Base-by-base conservation (phyloP, 208 protist species). In the Giardia muris region DNA sequence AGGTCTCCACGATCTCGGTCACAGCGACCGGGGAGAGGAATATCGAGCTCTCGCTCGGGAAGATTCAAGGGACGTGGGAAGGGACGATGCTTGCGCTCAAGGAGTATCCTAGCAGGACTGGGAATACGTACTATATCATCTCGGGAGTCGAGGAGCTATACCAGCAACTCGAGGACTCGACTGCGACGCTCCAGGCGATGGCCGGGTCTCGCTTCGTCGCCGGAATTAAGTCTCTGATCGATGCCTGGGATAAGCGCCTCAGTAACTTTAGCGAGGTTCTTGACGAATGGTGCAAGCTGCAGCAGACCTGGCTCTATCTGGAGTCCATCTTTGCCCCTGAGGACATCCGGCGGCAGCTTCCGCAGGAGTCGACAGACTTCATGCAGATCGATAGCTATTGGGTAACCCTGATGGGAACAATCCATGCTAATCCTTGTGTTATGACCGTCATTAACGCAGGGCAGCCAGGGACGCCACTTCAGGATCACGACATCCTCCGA, bases 261-360 rank as follows among this genome's bases (percentile, higher is more conserved):
- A 86, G 43, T 48, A 67, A 94, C 0, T 46, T 95, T 94, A 94
- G 96, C 19, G 94, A 94, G 10, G 92, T 89, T 43, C 67, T 96
- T 43, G 95, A 96, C 48, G 92, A 95, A 47, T 96, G 94, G 94
- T 0, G 95, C 30, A 86, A 93, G 0, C 30, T 30, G 2, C 94
- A 95, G 86, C 44, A 67, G 42, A 0, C 42, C 0, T 95, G 93
- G 93, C 57, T 94, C 43, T 94, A 95, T 92, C 43, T 95, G 2
- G 92, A 95, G 57, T 43, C 19, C 47, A 98, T 98, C 48, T 98
- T 98, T 92, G 92, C 91, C 2, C 48, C 22, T 43, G 10, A 95
- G 45, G 94, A 96, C 67, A 98, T 99, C 93, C 95, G 96, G 30
- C 95, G 96, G 45, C 97, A 99, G 95, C 97, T 98, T 95, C 97